These are phyloP conservation scores for Ogataea paraovalis DNA, from an alignment of 805 yeast genomes.

Conservation along the genomic window DNA sequence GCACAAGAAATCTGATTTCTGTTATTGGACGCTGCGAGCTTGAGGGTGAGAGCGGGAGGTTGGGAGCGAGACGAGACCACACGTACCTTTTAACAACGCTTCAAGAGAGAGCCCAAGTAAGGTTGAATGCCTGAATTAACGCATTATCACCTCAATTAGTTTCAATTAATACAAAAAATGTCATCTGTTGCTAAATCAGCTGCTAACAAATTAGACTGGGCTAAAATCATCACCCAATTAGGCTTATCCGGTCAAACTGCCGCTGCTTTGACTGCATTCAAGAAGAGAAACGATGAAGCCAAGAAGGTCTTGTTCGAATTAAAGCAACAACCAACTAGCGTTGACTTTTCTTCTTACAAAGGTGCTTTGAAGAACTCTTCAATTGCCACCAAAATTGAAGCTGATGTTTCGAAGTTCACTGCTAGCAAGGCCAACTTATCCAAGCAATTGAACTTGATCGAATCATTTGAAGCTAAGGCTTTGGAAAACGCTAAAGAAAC, in stretches of 20 bases:
- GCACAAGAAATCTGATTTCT: slow-evolving; percentile 1
- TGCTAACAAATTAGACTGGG: slow-evolving; percentile 91
- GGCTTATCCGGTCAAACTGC: slow-evolving; percentile 94
- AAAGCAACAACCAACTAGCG: slow-evolving; percentile 65
- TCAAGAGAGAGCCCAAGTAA: background rate
- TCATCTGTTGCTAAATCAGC: slow-evolving; percentile 46
- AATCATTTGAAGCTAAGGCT: slow-evolving; percentile 92
- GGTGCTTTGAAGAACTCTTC: slow-evolving; percentile 74
- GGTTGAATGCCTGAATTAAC: background rate
- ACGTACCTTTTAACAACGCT: background rate
- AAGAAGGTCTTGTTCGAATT: slow-evolving; percentile 73
- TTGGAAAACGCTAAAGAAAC: slow-evolving; percentile 92
- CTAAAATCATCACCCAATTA: slow-evolving; percentile 79
- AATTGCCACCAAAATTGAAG: slow-evolving; percentile 77
- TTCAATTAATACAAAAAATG: slow-evolving; percentile 8
- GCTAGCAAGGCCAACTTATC: slow-evolving; percentile 83
- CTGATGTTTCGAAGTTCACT: slow-evolving; percentile 68
- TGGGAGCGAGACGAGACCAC: background rate
- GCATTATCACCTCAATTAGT: background rate
- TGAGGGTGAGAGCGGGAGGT: background rate
- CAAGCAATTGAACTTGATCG: slow-evolving; percentile 87
- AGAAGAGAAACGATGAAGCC: slow-evolving; percentile 98
- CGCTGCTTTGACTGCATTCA: slow-evolving; percentile 81
- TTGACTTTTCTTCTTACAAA: slow-evolving; percentile 82
- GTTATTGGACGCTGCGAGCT: slow-evolving; percentile 5